Evolutionary conservation across 208 protist genomes (phyloP).

Genomic region (Borovskyia barvae): DNA sequence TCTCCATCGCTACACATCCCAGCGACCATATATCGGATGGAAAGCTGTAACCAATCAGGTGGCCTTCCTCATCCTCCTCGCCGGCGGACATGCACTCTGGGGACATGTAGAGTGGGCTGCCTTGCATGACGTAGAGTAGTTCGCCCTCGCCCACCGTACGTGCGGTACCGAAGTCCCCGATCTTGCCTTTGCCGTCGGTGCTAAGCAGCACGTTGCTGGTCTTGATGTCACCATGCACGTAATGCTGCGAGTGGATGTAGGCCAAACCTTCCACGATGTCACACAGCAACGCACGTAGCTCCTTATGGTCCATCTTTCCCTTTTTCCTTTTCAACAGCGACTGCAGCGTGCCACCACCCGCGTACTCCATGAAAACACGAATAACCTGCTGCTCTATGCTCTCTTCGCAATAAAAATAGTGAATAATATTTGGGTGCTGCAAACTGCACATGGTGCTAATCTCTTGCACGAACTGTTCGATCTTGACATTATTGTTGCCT

Average conservation of each 20-base stretch:
- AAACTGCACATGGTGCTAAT: conserved; percentile 90
- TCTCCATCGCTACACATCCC: conserved; percentile 85
- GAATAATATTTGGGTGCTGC: conserved; percentile 92
- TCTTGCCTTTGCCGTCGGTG: conserved; percentile 74
- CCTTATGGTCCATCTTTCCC: conserved; percentile 58
- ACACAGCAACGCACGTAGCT: conserved; percentile 62
- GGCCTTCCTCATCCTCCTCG: conserved; percentile 69
- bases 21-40: conserved; percentile 88
- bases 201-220: conserved; percentile 90
- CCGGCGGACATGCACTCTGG: conserved; percentile 86
- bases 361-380: conserved; percentile 91
- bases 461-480: conserved; percentile 83
- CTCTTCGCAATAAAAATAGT: conserved; percentile 93
- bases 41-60: conserved; percentile 75
- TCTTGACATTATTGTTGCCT: conserved; percentile 53
- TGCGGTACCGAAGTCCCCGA: conserved; percentile 92
- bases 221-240: conserved; percentile 94
- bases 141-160: conserved; percentile 54
- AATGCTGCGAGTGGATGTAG: conserved; percentile 90
- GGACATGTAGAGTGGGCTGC: conserved; percentile 88
- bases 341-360: conserved; percentile 79
- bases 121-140: conserved; percentile 83
- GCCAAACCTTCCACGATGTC: conserved; percentile 84
- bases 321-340: conserved; percentile 49
- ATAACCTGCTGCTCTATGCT: conserved; percentile 57